Evolutionary conservation across 108 stramenopile species (phyloP), one percentile per base, ranked within the genome.

Genomic region (Pseudonitzschia multiseries): DNA sequence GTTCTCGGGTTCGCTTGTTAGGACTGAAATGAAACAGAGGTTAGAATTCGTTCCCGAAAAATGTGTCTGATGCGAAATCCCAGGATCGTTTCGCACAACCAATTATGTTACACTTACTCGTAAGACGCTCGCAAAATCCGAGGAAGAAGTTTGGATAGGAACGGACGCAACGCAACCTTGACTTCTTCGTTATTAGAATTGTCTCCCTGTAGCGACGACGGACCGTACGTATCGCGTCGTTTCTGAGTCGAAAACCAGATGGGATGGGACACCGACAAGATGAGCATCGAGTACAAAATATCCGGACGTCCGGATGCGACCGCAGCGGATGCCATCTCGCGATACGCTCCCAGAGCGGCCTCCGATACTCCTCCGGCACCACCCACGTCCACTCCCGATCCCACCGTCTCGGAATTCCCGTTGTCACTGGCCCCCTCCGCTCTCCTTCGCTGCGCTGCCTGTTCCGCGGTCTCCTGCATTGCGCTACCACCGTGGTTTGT

Each of bases 301-400:
- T 92, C 89, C 29, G 87, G 85, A 32, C 89, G 73, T 18, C 83
- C 87, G 17, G 88, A 22, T 12, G 87, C 67, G 20, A 93, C 51
- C 10, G 89, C 86, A 14, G 89, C 90, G 18, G 70, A 71, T 26
- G 94, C 91, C 90, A 95, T 95, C 65, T 93, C 94, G 42, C 83
- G 66, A 77, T 90, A 95, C 18, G 89, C 88, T 60, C 92, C 92
- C 40, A 95, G 77, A 20, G 92, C 84, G 21, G 94, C 90, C 81
- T 95, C 94, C 5, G 81, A 72, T 29, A 95, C 75, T 8, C 92
- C 92, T 33, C 87, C 79, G 21, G 87, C 83, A 18, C 94, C 94
- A 32, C 94, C 93, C 36, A 89, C 83, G 60, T 91, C 93, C 24
- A 68, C 64, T 22, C 48, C 74, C 2, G 36, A 14, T 48, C 46